These are phyloP conservation scores for Pythium folliculosum DNA, from an alignment of 352 stramenopile genomes.

Conservation along the genomic window DNA sequence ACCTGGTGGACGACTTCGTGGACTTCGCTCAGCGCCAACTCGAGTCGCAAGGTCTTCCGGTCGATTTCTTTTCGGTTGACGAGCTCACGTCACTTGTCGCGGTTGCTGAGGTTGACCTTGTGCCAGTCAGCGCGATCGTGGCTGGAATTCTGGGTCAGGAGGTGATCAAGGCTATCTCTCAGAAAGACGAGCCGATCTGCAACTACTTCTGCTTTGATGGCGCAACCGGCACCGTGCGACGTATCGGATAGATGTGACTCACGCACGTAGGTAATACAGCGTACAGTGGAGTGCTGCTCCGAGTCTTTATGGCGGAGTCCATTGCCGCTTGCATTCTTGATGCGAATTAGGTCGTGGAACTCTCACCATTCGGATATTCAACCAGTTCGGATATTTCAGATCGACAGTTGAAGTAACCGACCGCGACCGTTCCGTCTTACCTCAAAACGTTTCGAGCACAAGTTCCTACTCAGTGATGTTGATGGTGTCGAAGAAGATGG, in stretches of 20 bases:
- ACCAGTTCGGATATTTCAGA: neutral
- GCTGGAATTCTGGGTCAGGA: conserved; percentile 97
- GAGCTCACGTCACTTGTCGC: conserved; percentile 54
- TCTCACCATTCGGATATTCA: neutral
- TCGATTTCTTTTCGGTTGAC: conserved; percentile 57
- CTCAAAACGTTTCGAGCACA: neutral
- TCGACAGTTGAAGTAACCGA: neutral
- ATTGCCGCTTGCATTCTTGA: neutral
- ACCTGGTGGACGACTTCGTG: conserved; percentile 49
- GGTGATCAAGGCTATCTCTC: conserved; percentile 97
- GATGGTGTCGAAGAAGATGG: neutral
- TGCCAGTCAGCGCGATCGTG: conserved; percentile 94
- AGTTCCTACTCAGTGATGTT: neutral
- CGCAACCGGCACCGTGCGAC: conserved; percentile 50
- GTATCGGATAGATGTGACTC: conserved; percentile 42
- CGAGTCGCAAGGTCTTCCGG: conserved; percentile 50
- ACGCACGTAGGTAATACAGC: conserved; percentile 9
- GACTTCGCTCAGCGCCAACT: conserved; percentile 56
- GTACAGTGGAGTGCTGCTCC: neutral
- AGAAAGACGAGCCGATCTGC: conserved; percentile 95
- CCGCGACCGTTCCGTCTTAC: neutral
- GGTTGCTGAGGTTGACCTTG: conserved; percentile 64
- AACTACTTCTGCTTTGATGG: conserved; percentile 96
- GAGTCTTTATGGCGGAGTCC: neutral
- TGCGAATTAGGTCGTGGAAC: neutral